Base-by-base conservation (phyloP, 2,329 filamentous ascomycete species). In the Aaosphaeria arxii region DNA sequence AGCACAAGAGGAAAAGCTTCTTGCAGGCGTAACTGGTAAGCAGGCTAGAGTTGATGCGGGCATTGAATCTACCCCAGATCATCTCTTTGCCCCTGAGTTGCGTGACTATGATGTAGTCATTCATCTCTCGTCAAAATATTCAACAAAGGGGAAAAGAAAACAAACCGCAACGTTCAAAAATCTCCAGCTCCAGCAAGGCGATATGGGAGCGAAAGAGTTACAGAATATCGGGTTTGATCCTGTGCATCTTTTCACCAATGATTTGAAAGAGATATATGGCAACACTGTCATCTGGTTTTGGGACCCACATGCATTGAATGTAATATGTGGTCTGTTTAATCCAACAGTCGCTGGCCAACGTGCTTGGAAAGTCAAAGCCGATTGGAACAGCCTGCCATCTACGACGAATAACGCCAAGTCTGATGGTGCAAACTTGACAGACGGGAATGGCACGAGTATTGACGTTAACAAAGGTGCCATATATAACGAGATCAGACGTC, bases 21-120 rank as follows among this genome's bases (percentile, higher is more conserved):
- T 63, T 11, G 40, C 48, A 4, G 47, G 47, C 11, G 42, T 59
- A 30, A 40, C 7, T 24, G 39, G 39, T 13, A 9, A 9, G 7
- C 33, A 9, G 33, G 33, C 7, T n/a, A 55, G 58, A 42, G 55
- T 32, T 7, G 44, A 51, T 17, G 44, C n/a, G 11, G 9, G 7
- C 11, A 4, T 11, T 24, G 28, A 42, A 7, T 29, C 17, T 5
- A 41, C 29, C 6, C 47, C 45, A 13, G 72, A 76, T 31, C 69
- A 74, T 1, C 77, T 97, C 6, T 97, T 97, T 72, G 76, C 80
- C n/a, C 78, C 87, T 3, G 82, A 86, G 0, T 76, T 89, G 5
- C 70, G 71, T 7, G 91, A 96, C 55, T 99, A 91, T 68, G 90
- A 97, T 66, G 86, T 97, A 54, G 74, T 92, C n/a, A 75, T 99